Percentiles rank a stretch among this genome's conserved stretches.
Evolutionary conservation across 192 early-diverging fungal genomes (phyloP).

Genomic region (Pilaira anomala): DNA sequence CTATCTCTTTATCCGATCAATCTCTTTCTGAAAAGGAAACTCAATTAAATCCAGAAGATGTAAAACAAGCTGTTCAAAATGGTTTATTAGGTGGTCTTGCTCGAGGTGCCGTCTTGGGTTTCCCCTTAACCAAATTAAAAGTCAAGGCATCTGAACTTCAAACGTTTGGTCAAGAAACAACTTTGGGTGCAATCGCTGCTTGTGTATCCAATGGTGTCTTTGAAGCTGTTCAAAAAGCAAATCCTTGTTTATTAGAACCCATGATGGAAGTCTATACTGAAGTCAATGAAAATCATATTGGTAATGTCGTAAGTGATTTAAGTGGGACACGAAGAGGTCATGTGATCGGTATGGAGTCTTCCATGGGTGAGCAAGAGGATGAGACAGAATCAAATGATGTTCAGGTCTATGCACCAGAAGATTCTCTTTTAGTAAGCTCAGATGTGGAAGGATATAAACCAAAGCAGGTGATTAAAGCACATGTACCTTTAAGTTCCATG

Average conservation of each 20-base stretch:
- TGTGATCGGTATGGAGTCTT: slow-evolving; percentile 56
- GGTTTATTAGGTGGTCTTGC: slow-evolving; percentile 68
- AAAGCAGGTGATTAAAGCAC: slow-evolving; percentile 52
- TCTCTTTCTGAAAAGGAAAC: slow-evolving; percentile 7
- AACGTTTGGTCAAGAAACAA: slow-evolving; percentile 56
- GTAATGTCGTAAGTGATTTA: slow-evolving; percentile 77
- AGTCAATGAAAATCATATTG: slow-evolving; percentile 70
- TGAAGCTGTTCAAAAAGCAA: slow-evolving; percentile 46
- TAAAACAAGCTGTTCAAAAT: slow-evolving; percentile 51
- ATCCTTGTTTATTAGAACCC: slow-evolving; percentile 70
- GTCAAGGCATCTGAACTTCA: slow-evolving; percentile 53
- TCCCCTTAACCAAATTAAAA: slow-evolving; percentile 62
- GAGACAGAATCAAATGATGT: slow-evolving; percentile 37
- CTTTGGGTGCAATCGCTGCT: slow-evolving; percentile 56
- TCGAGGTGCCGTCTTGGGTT: slow-evolving; percentile 77
- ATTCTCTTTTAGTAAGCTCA: slow-evolving; percentile 19
- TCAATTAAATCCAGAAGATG: slow-evolving; percentile 24
- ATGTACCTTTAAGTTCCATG: slow-evolving; percentile 77
- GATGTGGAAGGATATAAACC: slow-evolving; percentile 28
- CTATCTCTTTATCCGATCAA: slow-evolving; percentile 8
- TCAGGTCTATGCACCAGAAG: slow-evolving; percentile 48
- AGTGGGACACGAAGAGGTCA: slow-evolving; percentile 73
- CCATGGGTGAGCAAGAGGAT: slow-evolving; percentile 29
- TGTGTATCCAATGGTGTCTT: slow-evolving; percentile 62
- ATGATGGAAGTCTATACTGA: slow-evolving; percentile 73